phyloP scores from a whole-genome alignment of 352 stramenopile species.

The Phytophthora aleatoria region DNA sequence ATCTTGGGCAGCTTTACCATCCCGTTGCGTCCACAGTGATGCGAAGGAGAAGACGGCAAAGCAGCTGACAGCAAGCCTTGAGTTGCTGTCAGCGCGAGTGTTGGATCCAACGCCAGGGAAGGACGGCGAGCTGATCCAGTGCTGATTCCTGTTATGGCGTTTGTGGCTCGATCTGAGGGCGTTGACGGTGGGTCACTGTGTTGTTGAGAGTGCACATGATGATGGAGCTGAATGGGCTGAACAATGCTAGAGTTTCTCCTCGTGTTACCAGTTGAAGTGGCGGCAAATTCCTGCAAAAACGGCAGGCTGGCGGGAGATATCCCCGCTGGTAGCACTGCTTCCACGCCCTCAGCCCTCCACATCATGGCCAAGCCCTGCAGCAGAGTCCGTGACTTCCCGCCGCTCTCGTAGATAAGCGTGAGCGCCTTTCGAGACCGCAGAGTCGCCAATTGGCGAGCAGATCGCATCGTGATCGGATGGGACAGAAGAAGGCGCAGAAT shows the following conservation, averaged over 20 bases:
- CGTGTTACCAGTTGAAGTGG: not conserved
- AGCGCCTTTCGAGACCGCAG: constrained; percentile 64
- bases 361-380: constrained; percentile 67
- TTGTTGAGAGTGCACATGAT: constrained; percentile 8
- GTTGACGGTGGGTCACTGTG: constrained; percentile 1
- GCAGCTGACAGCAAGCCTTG: not conserved
- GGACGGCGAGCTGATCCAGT: not conserved
- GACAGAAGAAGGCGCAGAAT: constrained; percentile 53
- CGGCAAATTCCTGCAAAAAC: constrained; percentile 52
- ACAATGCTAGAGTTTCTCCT: constrained; percentile 5
- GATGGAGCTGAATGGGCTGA: constrained; percentile 9
- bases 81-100: not conserved
- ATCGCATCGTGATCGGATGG: constrained; percentile 67
- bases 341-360: constrained; percentile 61
- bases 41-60: constrained; percentile 3
- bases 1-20: constrained; percentile 11
- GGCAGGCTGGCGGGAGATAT: constrained; percentile 40
- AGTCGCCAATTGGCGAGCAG: constrained; percentile 54
- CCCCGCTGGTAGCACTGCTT: constrained; percentile 46
- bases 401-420: constrained; percentile 57
- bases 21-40: constrained; percentile 7
- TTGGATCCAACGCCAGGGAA: constrained; percentile 5
- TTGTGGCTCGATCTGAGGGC: not conserved
- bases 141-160: not conserved
- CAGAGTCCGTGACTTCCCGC: constrained; percentile 59